phyloP scores from a whole-genome alignment of 2,329 filamentous ascomycete genomes.

The Colletotrichum gloeosporioides region DNA sequence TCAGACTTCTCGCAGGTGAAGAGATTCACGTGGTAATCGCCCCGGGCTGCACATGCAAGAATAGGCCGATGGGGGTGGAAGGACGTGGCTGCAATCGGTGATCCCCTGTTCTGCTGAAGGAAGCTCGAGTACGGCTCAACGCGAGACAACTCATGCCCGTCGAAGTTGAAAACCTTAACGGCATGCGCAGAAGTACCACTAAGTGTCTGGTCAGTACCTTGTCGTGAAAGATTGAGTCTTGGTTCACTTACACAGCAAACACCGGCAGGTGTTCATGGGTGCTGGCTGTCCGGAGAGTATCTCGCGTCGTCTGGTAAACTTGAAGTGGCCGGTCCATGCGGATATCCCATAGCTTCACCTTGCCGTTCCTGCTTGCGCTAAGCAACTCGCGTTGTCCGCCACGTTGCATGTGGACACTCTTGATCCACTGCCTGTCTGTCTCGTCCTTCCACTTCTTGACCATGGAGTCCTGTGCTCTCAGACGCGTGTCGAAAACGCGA shows the following conservation, averaged over 20 bases:
- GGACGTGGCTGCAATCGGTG: constrained; percentile 85
- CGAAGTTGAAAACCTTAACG: constrained; percentile 92
- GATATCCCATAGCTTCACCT: constrained; percentile 96
- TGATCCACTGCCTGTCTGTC: constrained; percentile 84
- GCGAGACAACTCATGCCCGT: constrained; percentile 77
- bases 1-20: constrained; percentile 71
- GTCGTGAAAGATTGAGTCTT: background rate
- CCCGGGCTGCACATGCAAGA: constrained; percentile 83
- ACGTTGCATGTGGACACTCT: constrained; percentile 94
- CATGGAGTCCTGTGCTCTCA: constrained; percentile 87
- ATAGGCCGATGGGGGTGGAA: constrained; percentile 97
- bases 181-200: constrained; percentile 88
- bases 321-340: constrained; percentile 81
- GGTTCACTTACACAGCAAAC: constrained; percentile 81
- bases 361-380: constrained; percentile 89
- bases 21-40: constrained; percentile 90
- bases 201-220: constrained; percentile 30
- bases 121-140: constrained; percentile 92
- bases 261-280: constrained; percentile 97
- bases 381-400: constrained; percentile 92
- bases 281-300: constrained; percentile 83
- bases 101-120: constrained; percentile 78
- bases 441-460: constrained; percentile 97
- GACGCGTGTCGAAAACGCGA: constrained; percentile 89
- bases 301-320: constrained; percentile 75